Evolutionary conservation across 441 rosid genomes (phyloP).

Genomic region (Rhodomyrtus psidioides): DNA sequence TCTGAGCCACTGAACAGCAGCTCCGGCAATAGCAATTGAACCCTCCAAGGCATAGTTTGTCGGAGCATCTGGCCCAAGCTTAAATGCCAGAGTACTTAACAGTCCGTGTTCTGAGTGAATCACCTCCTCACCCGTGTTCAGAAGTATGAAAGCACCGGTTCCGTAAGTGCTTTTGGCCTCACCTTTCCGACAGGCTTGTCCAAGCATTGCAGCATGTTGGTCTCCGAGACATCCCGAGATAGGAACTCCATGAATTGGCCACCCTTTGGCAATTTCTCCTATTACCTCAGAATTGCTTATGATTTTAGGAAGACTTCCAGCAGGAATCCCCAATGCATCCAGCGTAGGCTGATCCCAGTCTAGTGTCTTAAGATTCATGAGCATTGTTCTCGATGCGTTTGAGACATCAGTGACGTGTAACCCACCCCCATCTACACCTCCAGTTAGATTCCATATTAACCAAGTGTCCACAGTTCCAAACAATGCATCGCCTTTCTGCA

Average conservation of each 20-base stretch:
- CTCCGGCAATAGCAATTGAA: conserved; percentile 91
- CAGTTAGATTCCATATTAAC: conserved; percentile 94
- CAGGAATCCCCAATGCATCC: conserved; percentile 45
- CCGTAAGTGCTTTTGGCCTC: conserved; percentile 96
- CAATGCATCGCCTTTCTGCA: conserved; percentile 55
- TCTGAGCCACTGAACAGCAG: conserved; percentile 94
- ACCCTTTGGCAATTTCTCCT: conserved; percentile 63
- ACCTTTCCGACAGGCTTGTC: conserved; percentile 79
- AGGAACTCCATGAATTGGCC: conserved; percentile 72
- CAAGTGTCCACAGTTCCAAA: conserved; percentile 87
- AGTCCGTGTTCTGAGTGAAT: conserved; percentile 74
- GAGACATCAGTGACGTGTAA: conserved; percentile 83
- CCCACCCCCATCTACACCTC: conserved; percentile 51
- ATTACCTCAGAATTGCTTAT: conserved; percentile 76
- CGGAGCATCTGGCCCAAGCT: conserved; percentile 75
- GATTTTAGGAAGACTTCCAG: conserved; percentile 62
- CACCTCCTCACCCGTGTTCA: conserved; percentile 67
- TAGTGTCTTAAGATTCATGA: conserved; percentile 74
- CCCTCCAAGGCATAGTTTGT: conserved; percentile 84
- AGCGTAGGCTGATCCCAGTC: conserved; percentile 63
- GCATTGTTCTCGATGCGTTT: conserved; percentile 90
- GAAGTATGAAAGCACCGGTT: conserved; percentile 88
- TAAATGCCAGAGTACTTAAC: conserved; percentile 67
- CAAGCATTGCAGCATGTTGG: conserved; percentile 97
- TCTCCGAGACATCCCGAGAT: conserved; percentile 95